A percentile compares a stretch with the other conserved stretches of the same genome.
phyloP scores from a whole-genome alignment of 164 flowering plant species.

The Amborella trichopoda region DNA sequence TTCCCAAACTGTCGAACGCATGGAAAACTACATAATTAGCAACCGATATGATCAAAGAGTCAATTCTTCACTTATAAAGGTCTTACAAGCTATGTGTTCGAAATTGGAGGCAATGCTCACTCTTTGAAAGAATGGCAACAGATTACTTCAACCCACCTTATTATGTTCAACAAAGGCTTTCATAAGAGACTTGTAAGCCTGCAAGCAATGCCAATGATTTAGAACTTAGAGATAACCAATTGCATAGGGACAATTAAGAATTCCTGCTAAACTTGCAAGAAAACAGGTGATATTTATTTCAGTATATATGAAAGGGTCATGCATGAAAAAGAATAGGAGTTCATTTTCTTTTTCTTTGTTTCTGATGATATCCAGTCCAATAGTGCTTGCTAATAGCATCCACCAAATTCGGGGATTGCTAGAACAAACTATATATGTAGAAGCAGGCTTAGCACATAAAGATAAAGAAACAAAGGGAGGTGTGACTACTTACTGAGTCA shows the following conservation, averaged over 20 bases:
- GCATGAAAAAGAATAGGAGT: too few relatives aligned
- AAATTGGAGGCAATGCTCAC: neutral
- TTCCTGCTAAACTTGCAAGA: too few relatives aligned
- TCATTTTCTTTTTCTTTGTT: too few relatives aligned
- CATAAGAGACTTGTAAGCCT: constrained; percentile 87
- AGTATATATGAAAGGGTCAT: too few relatives aligned
- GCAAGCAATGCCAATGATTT: constrained; percentile 13
- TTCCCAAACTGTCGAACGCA: constrained; percentile 91
- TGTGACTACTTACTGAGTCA: constrained; percentile 52
- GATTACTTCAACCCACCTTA: constrained; percentile 55
- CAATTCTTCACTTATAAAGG: neutral
- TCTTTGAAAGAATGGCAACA: neutral
- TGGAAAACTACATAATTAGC: too few relatives aligned
- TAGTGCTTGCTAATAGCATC: too few relatives aligned
- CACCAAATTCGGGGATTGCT: too few relatives aligned
- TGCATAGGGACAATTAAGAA: too few relatives aligned
- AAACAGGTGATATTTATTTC: too few relatives aligned
- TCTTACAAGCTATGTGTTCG: neutral
- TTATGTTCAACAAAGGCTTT: constrained; percentile 86
- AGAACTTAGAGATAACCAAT: neutral
- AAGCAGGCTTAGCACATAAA: neutral
- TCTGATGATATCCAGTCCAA: too few relatives aligned
- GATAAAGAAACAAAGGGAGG: neutral
- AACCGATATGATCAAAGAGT: neutral
- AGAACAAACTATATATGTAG: too few relatives aligned